phyloP scores from a whole-genome alignment of 495 filamentous ascomycete genomes.

The Cercophora scortea region DNA sequence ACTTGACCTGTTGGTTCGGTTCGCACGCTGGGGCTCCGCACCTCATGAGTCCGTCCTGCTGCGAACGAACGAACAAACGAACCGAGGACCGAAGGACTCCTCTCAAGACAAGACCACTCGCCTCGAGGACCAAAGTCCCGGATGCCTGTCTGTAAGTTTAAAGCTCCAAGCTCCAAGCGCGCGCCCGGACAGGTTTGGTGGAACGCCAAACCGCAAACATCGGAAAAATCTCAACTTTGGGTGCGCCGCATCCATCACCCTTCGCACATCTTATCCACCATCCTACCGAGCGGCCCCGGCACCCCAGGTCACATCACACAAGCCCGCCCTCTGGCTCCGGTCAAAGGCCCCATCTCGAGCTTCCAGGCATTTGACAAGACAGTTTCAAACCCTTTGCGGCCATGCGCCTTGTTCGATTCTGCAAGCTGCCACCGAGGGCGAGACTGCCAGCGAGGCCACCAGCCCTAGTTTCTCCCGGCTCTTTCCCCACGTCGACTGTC shows the following conservation, averaged over 20 bases:
- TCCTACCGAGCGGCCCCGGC: neutral
- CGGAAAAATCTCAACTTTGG: neutral
- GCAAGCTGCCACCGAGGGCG: constrained; percentile 4
- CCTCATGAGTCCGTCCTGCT: neutral
- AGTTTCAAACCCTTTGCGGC: constrained; percentile 16
- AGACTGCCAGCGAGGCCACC: constrained; percentile 5
- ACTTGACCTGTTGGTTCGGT: neutral
- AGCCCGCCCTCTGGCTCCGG: constrained; percentile 5
- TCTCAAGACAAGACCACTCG: neutral
- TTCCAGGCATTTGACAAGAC: constrained; percentile 8
- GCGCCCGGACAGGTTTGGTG: constrained; percentile 1
- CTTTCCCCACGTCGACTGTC: constrained; percentile 2
- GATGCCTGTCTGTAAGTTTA: constrained; percentile 6
- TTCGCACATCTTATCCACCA: neutral
- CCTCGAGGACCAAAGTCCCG: constrained; percentile 11
- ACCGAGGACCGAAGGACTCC: too few relatives aligned
- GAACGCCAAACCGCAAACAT: constrained; percentile 7
- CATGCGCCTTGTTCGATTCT: too few relatives aligned
- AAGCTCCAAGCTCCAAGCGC: neutral
- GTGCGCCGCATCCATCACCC: neutral
- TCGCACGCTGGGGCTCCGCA: constrained; percentile 17
- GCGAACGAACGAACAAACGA: too few relatives aligned
- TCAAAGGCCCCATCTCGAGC: constrained; percentile 1
- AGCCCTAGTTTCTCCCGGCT: neutral
- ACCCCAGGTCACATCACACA: neutral